These are phyloP conservation scores for Populus simonii DNA, from an alignment of 345 rosid species.

Conservation along the genomic window DNA sequence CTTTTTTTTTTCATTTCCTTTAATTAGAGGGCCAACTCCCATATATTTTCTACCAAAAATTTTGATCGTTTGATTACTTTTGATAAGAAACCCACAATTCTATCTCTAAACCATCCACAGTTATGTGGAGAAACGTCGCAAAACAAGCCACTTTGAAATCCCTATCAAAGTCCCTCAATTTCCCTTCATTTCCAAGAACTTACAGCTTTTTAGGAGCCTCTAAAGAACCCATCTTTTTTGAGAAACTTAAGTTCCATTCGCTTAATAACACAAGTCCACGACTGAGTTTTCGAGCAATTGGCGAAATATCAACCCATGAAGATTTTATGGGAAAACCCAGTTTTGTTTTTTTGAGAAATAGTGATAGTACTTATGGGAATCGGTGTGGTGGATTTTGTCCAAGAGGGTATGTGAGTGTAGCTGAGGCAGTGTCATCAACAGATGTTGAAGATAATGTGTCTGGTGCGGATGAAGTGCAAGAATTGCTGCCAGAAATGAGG, in stretches of 20 bases:
- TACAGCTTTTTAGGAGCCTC: conserved; percentile 34
- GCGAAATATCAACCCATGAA: conserved; percentile 35
- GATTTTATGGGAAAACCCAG: conserved; percentile 33
- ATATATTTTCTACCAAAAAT: conserved; percentile 28
- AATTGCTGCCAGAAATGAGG: conserved; percentile 58
- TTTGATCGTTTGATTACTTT: conserved; percentile 32
- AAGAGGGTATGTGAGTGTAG: conserved; percentile 65
- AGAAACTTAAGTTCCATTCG: conserved; percentile 19
- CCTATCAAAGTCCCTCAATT: conserved; percentile 20
- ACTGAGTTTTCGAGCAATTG: conserved; percentile 25
- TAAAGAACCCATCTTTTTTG: conserved; percentile 28
- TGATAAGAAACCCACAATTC: conserved; percentile 24
- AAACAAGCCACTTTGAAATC: conserved; percentile 45
- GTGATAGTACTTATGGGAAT: conserved; percentile 6
- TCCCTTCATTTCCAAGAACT: conserved; percentile 24
- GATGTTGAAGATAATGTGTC: conserved; percentile 72
- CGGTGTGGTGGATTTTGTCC: conserved; percentile 40
- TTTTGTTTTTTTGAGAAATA: conserved; percentile 27
- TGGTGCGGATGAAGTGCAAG: conserved; percentile 59
- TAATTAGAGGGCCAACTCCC: conserved; percentile 37
- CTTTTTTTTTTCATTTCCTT: neutral
- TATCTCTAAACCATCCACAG: conserved; percentile 29
- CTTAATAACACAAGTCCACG: conserved; percentile 16
- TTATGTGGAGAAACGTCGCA: conserved; percentile 78
- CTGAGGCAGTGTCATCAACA: conserved; percentile 75